A percentile compares a stretch with the other conserved stretches of the same genome.
Conservation (phyloP, 352 stramenopile genomes). For the Phytophthora vignae region DNA sequence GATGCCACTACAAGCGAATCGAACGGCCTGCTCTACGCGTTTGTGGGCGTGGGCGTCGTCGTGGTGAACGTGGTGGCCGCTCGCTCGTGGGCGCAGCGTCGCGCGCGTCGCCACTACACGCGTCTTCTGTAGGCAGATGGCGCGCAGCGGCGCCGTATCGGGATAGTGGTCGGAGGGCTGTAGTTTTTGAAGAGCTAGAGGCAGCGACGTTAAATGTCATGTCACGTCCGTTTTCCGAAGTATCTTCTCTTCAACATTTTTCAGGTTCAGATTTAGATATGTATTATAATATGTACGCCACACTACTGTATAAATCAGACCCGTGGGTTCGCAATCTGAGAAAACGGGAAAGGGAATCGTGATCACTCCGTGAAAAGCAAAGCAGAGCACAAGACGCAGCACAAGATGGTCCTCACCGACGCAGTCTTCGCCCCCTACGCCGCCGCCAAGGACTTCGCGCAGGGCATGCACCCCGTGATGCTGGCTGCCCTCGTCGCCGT, state of each 20-base stretch:
- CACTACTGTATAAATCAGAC: conserved; percentile 23
- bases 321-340: conserved; percentile 8
- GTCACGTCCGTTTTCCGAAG: background rate
- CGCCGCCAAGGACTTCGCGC: conserved; percentile 35
- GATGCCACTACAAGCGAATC: conserved; percentile 12
- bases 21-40: conserved; percentile 48
- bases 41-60: conserved; percentile 43
- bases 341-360: conserved; percentile 14
- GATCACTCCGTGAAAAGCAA: conserved; percentile 9
- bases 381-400: conserved; percentile 1
- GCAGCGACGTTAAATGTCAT: no score
- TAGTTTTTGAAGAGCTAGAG: conserved; percentile 7
- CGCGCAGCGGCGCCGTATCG: background rate
- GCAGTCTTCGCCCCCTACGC: conserved; percentile 35
- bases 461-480: conserved; percentile 43
- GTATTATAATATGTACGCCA: background rate
- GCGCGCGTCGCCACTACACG: conserved; percentile 62
- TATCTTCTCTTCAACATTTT: background rate
- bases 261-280: no score
- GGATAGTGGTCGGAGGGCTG: background rate
- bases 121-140: conserved; percentile 44
- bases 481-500: conserved; percentile 36
- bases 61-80: conserved; percentile 54
- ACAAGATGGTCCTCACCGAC: conserved; percentile 39
- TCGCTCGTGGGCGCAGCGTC: conserved; percentile 54